Percentiles rank a stretch among this genome's conserved stretches.
Conservation (phyloP, 805 yeast genomes). For the Nakazawaea anatomiae region DNA sequence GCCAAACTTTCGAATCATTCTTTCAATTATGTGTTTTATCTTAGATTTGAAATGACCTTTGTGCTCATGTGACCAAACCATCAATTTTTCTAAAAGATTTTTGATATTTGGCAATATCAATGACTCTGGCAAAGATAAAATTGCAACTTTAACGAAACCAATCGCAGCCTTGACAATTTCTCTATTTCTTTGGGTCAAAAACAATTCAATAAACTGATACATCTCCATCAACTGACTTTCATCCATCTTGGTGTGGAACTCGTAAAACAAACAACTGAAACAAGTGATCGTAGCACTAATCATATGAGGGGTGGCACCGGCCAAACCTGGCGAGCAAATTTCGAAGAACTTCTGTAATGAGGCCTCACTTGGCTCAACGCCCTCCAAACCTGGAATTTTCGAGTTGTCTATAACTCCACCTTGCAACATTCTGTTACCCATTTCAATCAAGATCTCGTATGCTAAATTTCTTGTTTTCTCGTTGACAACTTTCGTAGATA, state of each 20-base stretch:
- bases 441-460: constrained; percentile 64
- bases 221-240: constrained; percentile 62
- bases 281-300: constrained; percentile 95
- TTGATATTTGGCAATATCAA: constrained; percentile 60
- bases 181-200: constrained; percentile 82
- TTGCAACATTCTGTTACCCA: constrained; percentile 72
- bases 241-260: constrained; percentile 66
- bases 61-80: constrained; percentile 95
- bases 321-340: constrained; percentile 93
- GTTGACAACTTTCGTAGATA: constrained; percentile 87
- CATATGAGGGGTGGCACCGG: constrained; percentile 92
- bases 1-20: constrained; percentile 89
- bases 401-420: constrained; percentile 63
- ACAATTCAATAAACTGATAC: constrained; percentile 80
- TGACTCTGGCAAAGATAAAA: constrained; percentile 76
- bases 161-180: constrained; percentile 93
- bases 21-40: constrained; percentile 88
- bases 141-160: constrained; percentile 90
- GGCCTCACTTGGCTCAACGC: constrained; percentile 60
- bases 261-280: constrained; percentile 78
- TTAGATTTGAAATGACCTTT: constrained; percentile 91
- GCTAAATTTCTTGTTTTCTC: constrained; percentile 86
- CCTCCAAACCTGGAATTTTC: constrained; percentile 63
- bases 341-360: constrained; percentile 79
- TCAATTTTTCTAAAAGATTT: constrained; percentile 61